phyloP scores from a whole-genome alignment of 75 land plant species.

The Selaginella tamariscina region DNA sequence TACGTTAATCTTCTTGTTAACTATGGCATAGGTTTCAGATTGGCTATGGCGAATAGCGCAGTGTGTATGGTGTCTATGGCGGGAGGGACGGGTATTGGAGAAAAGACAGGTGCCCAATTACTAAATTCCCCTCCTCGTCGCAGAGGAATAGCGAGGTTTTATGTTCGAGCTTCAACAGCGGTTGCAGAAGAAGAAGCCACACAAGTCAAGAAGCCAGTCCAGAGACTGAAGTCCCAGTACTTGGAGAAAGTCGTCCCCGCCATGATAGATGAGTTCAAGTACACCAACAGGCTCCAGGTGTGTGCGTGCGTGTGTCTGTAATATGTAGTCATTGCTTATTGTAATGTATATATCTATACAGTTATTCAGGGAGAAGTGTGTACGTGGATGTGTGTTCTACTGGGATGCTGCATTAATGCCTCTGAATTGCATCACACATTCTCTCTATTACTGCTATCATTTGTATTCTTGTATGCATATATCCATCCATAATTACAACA shows the following conservation, averaged over 20 bases:
- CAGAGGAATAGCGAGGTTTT: no score
- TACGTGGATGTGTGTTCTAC: not conserved
- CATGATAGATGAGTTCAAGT: constrained; percentile 60
- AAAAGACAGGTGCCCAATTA: no score
- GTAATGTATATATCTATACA: not conserved
- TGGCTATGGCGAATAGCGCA: not conserved
- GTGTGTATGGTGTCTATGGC: not conserved
- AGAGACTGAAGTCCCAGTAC: constrained; percentile 51
- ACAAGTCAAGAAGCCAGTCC: constrained; percentile 26
- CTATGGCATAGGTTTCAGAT: not conserved
- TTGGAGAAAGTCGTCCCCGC: constrained; percentile 59
- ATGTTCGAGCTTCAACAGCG: constrained; percentile 2
- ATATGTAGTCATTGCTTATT: not conserved
- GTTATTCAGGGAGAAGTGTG: no score
- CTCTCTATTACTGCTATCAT: no score
- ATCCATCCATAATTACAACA: no score
- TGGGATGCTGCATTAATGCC: not conserved
- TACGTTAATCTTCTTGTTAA: no score
- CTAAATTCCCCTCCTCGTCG: no score
- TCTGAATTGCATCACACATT: no score
- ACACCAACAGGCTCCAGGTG: constrained; percentile 60
- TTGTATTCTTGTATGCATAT: no score
- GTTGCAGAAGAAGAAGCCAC: constrained; percentile 8
- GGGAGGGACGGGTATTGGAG: not conserved
- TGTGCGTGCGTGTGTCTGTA: not conserved